Conservation (phyloP, 164 flowering plant genomes). For the Malania oleifera region DNA sequence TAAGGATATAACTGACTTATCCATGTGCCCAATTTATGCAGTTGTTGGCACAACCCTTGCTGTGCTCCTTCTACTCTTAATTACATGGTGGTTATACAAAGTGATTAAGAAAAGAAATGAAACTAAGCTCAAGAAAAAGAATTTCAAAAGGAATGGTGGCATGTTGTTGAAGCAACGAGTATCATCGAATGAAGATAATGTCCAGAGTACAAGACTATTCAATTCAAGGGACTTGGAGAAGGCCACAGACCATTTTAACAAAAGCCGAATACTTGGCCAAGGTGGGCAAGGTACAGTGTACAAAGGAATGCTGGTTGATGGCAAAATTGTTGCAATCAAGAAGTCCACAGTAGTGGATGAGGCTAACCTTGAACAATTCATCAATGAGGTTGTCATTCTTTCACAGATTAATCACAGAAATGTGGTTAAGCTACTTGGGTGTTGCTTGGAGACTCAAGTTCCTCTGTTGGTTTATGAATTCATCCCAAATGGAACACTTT, state of each 20-base stretch:
- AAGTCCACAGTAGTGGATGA: slow-evolving; percentile 15
- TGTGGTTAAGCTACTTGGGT: slow-evolving; percentile 17
- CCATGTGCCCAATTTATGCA: no score
- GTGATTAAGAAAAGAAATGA: slow-evolving; percentile 1
- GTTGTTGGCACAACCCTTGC: no score
- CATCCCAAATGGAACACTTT: not conserved
- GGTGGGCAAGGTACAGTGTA: slow-evolving; percentile 24
- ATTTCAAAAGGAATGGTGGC: slow-evolving; percentile 20
- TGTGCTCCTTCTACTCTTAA: not conserved
- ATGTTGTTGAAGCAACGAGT: slow-evolving; percentile 14
- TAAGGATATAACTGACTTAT: no score
- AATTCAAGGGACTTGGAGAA: slow-evolving; percentile 8
- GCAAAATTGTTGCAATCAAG: slow-evolving; percentile 15
- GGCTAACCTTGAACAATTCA: slow-evolving; percentile 20
- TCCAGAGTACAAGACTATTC: slow-evolving; percentile 10
- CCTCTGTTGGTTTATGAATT: slow-evolving; percentile 12
- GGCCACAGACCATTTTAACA: slow-evolving; percentile 16
- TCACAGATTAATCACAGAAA: slow-evolving; percentile 19
- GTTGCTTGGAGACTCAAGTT: slow-evolving; percentile 21
- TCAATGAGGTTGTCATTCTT: slow-evolving; percentile 19
- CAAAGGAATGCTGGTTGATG: slow-evolving; percentile 13
- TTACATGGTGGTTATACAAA: not conserved
- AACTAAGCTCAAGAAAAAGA: slow-evolving; percentile 1
- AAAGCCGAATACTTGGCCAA: slow-evolving; percentile 12
- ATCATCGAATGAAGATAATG: not conserved